These are phyloP conservation scores for Saccharomyces pastorianus DNA, from an alignment of 1,139 yeast species.

Conservation along the genomic window DNA sequence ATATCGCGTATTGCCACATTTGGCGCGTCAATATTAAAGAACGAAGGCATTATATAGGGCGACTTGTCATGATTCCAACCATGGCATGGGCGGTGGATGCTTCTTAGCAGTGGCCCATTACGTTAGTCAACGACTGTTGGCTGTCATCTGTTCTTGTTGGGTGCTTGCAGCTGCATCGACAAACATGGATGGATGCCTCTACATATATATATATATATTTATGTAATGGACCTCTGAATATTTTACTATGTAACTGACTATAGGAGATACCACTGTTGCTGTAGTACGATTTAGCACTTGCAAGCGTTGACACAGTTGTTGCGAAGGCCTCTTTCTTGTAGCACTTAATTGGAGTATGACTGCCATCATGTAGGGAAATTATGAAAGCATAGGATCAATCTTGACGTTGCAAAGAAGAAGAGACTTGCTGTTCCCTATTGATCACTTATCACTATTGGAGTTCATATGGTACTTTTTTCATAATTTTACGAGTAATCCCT, in stretches of 20 bases:
- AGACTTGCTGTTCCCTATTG: background rate
- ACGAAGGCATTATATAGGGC: background rate
- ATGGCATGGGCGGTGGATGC: background rate
- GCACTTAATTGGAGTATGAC: background rate
- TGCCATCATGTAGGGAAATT: background rate
- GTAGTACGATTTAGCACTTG: background rate
- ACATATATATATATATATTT: too few species aligned
- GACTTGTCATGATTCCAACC: background rate
- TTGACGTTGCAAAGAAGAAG: background rate
- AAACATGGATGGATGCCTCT: background rate
- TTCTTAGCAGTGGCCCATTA: background rate
- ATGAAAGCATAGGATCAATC: too few species aligned
- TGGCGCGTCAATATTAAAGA: background rate
- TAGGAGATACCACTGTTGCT: background rate
- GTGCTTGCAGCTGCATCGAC: background rate
- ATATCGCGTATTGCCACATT: background rate
- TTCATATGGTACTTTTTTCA: background rate
- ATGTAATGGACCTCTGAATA: background rate
- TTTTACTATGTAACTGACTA: background rate
- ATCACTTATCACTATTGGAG: background rate
- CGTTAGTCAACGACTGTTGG: background rate
- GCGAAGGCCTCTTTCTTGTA: background rate
- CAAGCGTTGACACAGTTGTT: background rate
- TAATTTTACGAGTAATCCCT: background rate
- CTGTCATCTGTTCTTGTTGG: background rate